A percentile compares a stretch with the other conserved stretches of the same genome.
Evolutionary conservation across 305 asterid genomes (phyloP).

Genomic region (Lippia alba): DNA sequence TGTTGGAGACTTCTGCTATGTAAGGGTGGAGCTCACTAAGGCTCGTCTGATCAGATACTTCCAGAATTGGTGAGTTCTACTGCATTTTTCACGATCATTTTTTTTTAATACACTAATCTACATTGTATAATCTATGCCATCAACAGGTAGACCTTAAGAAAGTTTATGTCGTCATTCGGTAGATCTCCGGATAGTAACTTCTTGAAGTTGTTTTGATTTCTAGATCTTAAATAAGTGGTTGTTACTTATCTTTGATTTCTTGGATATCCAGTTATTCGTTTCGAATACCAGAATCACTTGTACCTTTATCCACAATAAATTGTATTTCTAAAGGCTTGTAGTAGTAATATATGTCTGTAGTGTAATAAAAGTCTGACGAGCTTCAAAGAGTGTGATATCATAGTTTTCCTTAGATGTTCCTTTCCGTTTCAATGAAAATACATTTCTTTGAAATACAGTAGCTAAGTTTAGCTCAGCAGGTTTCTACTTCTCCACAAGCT

Average conservation of each 20-base stretch:
- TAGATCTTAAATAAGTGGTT: background rate
- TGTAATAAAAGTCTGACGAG: background rate
- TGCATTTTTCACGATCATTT: background rate
- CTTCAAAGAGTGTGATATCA: no score
- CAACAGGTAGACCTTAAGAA: background rate
- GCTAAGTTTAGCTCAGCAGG: no score
- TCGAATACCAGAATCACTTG: no score
- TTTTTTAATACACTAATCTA: background rate
- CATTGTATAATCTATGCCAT: background rate
- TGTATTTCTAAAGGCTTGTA: background rate
- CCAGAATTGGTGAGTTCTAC: background rate
- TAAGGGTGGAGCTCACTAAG: background rate
- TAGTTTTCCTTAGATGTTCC: no score
- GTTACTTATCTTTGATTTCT: background rate
- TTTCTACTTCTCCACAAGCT: background rate
- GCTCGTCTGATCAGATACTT: background rate
- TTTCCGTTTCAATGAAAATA: no score
- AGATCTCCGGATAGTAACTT: no score
- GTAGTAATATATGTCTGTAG: no score
- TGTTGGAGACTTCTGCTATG: background rate
- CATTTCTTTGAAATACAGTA: no score
- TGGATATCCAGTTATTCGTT: no score
- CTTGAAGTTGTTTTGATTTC: background rate
- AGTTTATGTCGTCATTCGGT: no score
- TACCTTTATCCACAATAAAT: no score